These are phyloP conservation scores for Pseudoscleropodium purum DNA, from an alignment of 225 moss, liverwort and hornwort species.

Conservation along the genomic window DNA sequence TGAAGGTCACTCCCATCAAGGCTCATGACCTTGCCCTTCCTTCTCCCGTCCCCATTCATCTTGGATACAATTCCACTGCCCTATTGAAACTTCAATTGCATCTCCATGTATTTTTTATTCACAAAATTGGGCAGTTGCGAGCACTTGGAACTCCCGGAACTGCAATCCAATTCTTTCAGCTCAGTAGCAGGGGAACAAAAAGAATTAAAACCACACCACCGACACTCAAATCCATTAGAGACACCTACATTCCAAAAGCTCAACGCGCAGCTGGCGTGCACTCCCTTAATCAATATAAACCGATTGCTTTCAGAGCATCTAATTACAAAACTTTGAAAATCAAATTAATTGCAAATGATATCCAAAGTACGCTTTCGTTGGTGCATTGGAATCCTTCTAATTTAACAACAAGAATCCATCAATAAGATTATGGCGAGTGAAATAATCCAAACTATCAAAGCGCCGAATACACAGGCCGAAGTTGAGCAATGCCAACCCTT, in stretches of 20 bases:
- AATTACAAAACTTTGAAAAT: background rate
- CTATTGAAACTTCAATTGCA: background rate
- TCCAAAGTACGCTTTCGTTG: background rate
- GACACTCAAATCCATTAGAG: background rate
- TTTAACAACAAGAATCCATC: background rate
- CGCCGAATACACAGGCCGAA: background rate
- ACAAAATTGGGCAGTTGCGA: background rate
- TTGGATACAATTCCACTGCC: background rate
- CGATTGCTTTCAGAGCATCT: background rate
- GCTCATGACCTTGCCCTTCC: background rate
- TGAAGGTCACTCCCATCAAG: slow-evolving; percentile 2
- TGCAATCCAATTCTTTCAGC: background rate
- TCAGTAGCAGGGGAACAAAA: background rate
- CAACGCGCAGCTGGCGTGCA: background rate
- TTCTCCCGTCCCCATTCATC: slow-evolving; percentile 8
- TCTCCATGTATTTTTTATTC: background rate
- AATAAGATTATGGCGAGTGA: too few relatives aligned
- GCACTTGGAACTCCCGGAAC: background rate
- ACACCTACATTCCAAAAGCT: background rate
- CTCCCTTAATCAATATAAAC: background rate
- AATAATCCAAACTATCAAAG: background rate
- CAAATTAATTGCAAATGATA: background rate
- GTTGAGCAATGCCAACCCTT: background rate
- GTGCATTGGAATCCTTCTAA: background rate
- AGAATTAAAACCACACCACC: background rate